phyloP scores from a whole-genome alignment of 371 early-diverging fungal species.

The Rhizomucor pusillus region DNA sequence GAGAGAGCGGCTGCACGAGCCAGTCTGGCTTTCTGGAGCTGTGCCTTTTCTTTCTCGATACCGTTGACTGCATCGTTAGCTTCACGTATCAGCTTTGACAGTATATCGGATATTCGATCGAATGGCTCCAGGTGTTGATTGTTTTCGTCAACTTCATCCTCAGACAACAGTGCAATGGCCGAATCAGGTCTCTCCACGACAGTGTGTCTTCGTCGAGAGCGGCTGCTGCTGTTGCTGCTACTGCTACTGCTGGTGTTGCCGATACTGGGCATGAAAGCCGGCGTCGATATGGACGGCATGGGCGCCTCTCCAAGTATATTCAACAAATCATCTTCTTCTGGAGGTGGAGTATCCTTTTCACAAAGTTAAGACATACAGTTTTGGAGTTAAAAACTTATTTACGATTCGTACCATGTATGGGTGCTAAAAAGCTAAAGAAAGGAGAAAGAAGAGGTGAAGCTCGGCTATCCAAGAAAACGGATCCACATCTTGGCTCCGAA shows the following conservation, averaged over 20 bases:
- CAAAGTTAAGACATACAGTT: not conserved
- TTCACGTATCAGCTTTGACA: conserved; percentile 43
- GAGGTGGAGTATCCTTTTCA: conserved; percentile 10
- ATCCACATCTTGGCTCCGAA: no score
- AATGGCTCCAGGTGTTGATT: conserved; percentile 21
- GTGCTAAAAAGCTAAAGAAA: not conserved
- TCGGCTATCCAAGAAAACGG: no score
- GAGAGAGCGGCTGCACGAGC: not conserved
- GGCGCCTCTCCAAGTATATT: conserved; percentile 11
- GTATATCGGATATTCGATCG: conserved; percentile 43
- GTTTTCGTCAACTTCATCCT: conserved; percentile 11
- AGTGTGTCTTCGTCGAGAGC: conserved; percentile 19
- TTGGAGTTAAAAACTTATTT: not conserved
- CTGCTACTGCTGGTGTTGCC: not conserved
- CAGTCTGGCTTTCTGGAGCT: not conserved
- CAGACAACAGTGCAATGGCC: conserved; percentile 25
- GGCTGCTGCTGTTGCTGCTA: conserved; percentile 1
- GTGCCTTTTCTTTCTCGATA: conserved; percentile 27
- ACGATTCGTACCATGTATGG: not conserved
- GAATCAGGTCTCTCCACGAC: conserved; percentile 27
- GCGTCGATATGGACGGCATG: conserved; percentile 26
- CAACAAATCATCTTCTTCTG: conserved; percentile 2
- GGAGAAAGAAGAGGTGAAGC: not conserved
- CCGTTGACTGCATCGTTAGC: conserved; percentile 48
- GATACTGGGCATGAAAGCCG: conserved; percentile 4